Base-by-base conservation (phyloP, 768 basidiomycete species). In the Hypholoma sublateritium region DNA sequence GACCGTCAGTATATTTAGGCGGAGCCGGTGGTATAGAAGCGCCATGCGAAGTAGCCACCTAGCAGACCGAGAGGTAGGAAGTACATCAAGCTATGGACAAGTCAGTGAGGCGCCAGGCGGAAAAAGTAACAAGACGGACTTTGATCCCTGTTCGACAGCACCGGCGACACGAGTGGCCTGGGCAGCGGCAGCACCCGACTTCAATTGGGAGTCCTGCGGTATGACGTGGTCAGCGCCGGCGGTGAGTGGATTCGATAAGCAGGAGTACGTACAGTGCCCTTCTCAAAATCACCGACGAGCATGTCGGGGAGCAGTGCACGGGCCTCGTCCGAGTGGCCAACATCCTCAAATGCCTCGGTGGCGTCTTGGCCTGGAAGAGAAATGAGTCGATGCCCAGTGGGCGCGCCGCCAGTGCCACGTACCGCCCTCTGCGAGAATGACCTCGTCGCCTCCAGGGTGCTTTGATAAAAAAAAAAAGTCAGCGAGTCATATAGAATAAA, bases 371-470 rank as follows among this genome's bases (percentile, higher is more conserved):
- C 94, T 95, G 73, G 17, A 59, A 9, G 61, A 37, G 50, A 43
- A 32, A 59, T 41, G 44, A 45, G 41, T 64, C 53, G 59, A 59
- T 36, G 42, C 48, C 49, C 50, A 37, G 61, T 21, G 46, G 51
- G 32, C 35, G 41, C 56, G 52, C 43, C 59, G 22, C 17, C 55
- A 61, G 45, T 59, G 72, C 68, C 68, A 80, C 89, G 69, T 74
- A 88, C 92, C 91, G 68, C 86, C 88, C 77, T 99, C 97, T 57
- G 91, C 89, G 51, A 98, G 74, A 60, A 99, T 84, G 54, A 99
- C 96, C 78, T 99, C 97, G 77, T 98, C 97, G 61, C 97, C 97
- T 71, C 96, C 96, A 21, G 95, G 95, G 69, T 97, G 95, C 95
- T 72, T 45, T 44, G 21, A 44, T 21, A 12, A 32, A 32, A 25